Base-by-base conservation (phyloP, 257 asterid genomes). In the Capsicum pubescens region DNA sequence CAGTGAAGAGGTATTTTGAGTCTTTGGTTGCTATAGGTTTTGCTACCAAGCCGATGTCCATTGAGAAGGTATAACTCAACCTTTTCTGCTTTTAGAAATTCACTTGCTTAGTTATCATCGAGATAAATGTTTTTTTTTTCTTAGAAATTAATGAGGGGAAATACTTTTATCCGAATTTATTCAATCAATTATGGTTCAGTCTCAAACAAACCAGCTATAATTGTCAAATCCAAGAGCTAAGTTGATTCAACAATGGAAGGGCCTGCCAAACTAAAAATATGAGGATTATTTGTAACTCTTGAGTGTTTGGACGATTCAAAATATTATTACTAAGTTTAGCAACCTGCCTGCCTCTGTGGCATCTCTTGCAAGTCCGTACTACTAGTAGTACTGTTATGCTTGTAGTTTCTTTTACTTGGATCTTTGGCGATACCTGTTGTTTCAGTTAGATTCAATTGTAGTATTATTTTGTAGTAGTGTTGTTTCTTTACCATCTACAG, bases 31-130 rank as follows among this genome's bases (percentile, higher is more conserved):
- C 89, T 2, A 85, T 88, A 74, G 80, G 79, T 17, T 82, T 93
- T 52, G 87, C 90, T 5, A 87, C 86, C 26, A 95, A 92, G 86
- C 84, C 97, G 3, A 58, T 93, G 67, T 83, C 99, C 4, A 90
- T 95, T 83, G 94, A 89, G 86, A 94, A 94, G 98, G 99, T 90
- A 86, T 39, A 67, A 36, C 58, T 36, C 81, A 12, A 26, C 7
- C 0, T 6, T 56, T 46, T 46, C 50, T 4, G 32, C n/a, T n/a
- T 9, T 4, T 35, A 5, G 7, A 52, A 2, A 55, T 83, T 55
- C 8, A 21, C 17, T 12, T 74, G 3, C n/a, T 71, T 71, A 39
- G 3, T 71, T 46, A n/a, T 26, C 26, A 26, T 26, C 26, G 26
- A 26, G 26, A 26, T 26, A 26, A 26, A 26, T 26, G 26, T 26